A percentile compares a stretch with the other conserved stretches of the same genome.
phyloP scores from a whole-genome alignment of 352 stramenopile genomes.

The Phytophthora pistaciae region DNA sequence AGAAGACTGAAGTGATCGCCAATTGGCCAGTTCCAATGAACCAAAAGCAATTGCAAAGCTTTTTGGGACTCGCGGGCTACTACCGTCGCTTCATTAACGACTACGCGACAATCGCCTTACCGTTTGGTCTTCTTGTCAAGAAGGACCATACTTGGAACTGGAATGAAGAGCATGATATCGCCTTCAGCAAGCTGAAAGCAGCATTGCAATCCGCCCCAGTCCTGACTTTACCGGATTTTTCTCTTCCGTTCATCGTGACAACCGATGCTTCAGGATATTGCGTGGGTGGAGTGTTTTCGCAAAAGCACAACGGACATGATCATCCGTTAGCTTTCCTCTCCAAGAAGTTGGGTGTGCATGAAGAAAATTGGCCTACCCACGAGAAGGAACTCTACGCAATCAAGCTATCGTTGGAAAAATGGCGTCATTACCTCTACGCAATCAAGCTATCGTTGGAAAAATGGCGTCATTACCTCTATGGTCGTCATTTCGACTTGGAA shows the following conservation, averaged over 20 bases:
- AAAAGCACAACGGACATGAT: background rate
- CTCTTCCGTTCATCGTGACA: background rate
- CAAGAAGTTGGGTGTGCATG: background rate
- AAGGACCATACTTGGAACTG: background rate
- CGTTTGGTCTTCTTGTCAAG: background rate
- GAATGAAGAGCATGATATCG: background rate
- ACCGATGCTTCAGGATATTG: background rate
- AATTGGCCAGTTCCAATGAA: background rate
- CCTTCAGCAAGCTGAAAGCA: background rate
- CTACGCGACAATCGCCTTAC: background rate
- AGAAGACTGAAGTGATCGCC: background rate
- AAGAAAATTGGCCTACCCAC: background rate
- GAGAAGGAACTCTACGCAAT: background rate
- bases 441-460: no score
- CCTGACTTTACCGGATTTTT: background rate
- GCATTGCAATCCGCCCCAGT: background rate
- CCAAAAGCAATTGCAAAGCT: background rate
- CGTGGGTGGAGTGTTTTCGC: background rate
- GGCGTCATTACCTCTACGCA: no score
- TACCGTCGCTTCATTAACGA: background rate
- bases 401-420: background rate
- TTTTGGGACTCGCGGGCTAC: background rate
- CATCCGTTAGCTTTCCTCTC: background rate
- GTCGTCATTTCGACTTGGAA: no score
- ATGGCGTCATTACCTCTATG: no score